phyloP scores from a whole-genome alignment of 139 green algal species.

The Chlorella vulgaris region DNA sequence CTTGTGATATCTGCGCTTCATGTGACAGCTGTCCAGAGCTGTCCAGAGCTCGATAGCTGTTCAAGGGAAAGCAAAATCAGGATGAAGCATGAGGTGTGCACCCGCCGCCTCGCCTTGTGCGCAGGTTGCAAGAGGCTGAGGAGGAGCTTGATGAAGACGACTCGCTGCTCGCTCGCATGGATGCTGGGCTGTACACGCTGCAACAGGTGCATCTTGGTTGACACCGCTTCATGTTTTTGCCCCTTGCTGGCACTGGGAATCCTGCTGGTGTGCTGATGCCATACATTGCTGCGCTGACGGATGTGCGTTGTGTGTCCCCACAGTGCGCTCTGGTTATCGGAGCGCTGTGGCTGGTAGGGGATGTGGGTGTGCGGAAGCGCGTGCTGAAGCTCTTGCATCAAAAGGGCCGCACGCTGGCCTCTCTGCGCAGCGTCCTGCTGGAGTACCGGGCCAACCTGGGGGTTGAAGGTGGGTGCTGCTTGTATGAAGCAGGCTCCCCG shows the following conservation, averaged over 20 bases:
- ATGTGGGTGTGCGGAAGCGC: conserved; percentile 70
- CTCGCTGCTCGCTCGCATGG: conserved; percentile 59
- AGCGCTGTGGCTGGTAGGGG: conserved; percentile 73
- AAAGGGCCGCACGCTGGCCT: conserved; percentile 63
- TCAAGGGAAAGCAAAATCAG: no score
- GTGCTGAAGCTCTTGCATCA: conserved; percentile 83
- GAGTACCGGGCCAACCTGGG: conserved; percentile 50
- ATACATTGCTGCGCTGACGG: no score
- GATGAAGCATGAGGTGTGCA: no score
- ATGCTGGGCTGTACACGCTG: conserved; percentile 84
- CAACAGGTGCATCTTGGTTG: conserved; percentile 75
- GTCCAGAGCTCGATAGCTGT: no score
- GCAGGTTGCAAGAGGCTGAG: conserved; percentile 40
- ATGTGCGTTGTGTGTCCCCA: not conserved
- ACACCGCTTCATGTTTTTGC: no score
- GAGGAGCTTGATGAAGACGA: conserved; percentile 69
- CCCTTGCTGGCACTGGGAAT: no score
- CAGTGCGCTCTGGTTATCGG: conserved; percentile 68
- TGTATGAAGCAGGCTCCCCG: conserved; percentile 22
- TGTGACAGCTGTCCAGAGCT: no score
- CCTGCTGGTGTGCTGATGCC: no score
- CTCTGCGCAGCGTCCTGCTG: conserved; percentile 60
- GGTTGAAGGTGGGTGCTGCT: conserved; percentile 7
- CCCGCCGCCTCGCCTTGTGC: no score
- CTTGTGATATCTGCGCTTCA: no score